phyloP scores from a whole-genome alignment of 1,139 yeast genomes.

The Blastobotrys indianensis region DNA sequence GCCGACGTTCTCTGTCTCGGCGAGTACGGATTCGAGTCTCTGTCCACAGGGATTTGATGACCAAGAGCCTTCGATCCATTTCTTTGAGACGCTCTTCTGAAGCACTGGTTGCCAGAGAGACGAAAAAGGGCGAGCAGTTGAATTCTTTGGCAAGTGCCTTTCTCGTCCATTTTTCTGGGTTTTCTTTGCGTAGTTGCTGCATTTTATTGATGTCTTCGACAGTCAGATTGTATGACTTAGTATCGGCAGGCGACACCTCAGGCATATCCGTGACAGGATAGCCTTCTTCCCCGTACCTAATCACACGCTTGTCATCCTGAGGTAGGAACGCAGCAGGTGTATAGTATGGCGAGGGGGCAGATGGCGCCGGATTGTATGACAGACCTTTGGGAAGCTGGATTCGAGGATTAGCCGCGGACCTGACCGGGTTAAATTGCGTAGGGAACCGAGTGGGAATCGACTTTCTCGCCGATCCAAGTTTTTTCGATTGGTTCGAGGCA shows the following conservation, averaged over 20 bases:
- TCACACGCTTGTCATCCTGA: conserved; percentile 51
- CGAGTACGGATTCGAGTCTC: conserved; percentile 43
- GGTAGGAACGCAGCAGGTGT: conserved; percentile 79
- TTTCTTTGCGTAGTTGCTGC: conserved; percentile 50
- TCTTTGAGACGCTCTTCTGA: conserved; percentile 37
- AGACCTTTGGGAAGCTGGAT: conserved; percentile 37
- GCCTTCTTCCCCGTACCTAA: conserved; percentile 25
- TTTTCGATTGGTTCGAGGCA: conserved; percentile 6
- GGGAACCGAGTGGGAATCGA: conserved; percentile 31
- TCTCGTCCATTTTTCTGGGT: conserved; percentile 64
- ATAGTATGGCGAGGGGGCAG: conserved; percentile 48
- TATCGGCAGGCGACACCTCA: conserved; percentile 31
- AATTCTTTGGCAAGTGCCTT: conserved; percentile 61
- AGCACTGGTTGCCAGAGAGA: conserved; percentile 47
- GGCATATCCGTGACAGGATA: conserved; percentile 34
- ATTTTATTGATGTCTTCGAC: conserved; percentile 60
- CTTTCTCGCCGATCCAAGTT: conserved; percentile 7
- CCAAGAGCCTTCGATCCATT: conserved; percentile 41
- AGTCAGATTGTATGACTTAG: conserved; percentile 54
- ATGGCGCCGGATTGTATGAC: conserved; percentile 39
- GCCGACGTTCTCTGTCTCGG: conserved; percentile 51
- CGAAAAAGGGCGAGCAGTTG: conserved; percentile 48
- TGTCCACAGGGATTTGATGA: conserved; percentile 47
- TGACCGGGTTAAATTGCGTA: conserved; percentile 37
- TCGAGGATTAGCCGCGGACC: conserved; percentile 39